Base-by-base conservation (phyloP, 1,284 basidiomycete species). In the Inonotus hispidus region DNA sequence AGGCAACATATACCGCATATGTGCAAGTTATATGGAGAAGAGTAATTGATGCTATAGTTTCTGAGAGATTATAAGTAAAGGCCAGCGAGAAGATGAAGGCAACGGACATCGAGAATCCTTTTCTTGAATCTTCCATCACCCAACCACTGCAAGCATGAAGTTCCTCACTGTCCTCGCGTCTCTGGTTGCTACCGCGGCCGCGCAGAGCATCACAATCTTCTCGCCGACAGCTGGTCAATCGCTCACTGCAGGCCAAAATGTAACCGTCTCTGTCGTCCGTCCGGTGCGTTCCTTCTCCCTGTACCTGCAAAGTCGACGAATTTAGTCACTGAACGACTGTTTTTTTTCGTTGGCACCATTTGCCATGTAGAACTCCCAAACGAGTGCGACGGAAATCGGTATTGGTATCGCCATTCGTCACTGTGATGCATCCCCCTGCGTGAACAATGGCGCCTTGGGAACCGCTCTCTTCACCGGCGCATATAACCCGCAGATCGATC, bases 231-330 rank as follows among this genome's bases (percentile, higher is more conserved):
- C 71, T 5, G 74, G 73, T 10, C 56, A 71, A 4, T 64, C 66
- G 0, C 68, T 81, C 16, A 53, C 56, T 0, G 68, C 76, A 19
- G 79, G 79, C 5, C 66, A 70, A 5, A 68, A 66, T 32, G 57
- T 82, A 53, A 72, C 68, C 32, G 74, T 83, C 5, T 72, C 79
- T 60, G 67, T 83, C 53, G 73, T 76, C 58, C 71, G 73, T 58
- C 74, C 76, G 1, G 82, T 84, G 66, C 52, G 78, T 43, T 6
- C 25, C 25, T 11, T 16, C 16, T n/a, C 41, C 7, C 19, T 16
- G 41, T 21, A 43, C 19, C n/a, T 21, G n/a, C n/a, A n/a, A n/a
- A n/a, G n/a, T n/a, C n/a, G n/a, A 21, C 41, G 19, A 43, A 1
- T 43, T n/a, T 43, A 14, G 7, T 43, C 19, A n/a, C 19, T 32